Evolutionary conservation across 352 stramenopile species (phyloP), one percentile per base, ranked within the genome.

Genomic region (Phytopythium ostracodes): DNA sequence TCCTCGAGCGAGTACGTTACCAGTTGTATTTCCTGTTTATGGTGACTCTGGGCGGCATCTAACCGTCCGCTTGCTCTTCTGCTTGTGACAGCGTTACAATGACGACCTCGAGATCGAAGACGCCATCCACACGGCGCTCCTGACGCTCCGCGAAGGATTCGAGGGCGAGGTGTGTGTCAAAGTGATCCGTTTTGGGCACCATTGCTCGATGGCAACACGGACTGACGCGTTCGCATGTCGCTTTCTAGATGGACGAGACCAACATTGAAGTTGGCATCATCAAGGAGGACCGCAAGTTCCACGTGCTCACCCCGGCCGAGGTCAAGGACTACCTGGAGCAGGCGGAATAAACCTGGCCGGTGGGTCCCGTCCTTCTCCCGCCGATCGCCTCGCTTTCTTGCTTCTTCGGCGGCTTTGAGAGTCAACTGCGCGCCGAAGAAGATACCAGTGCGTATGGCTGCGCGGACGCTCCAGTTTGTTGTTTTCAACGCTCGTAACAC

Each of bases 321-420:
- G 96, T 99, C 71, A 98, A 98, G 76, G 98, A 99, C 84, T 99
- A 99, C 89, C 81, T 99, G 62, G 96, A 99, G 73, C 97, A 99
- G 81, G 96, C 97, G 25, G 97, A 98, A 78, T 99, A 98, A 90
- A 66, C 53, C 25, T 17, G 31, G 20, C 44, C 11, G n/a, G 44
- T 20, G 44, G 5, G 44, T 20, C 17, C 10, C 44, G 29, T 20
- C 18, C 56, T 50, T 38, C 38, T 49, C 22, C 15, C 20, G 25
- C 33, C 50, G 50, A 55, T 29, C 50, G 50, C 50, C 49, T 40
- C 50, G 25, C 15, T 10, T 25, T 35, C 17, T 17, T 3, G 20
- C 25, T 36, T 42, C 50, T 56, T 38, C 29, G 33, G 5, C 25
- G 12, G 15, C 29, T 8, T 27, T 38, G 50, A 6, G 29, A 27